Evolutionary conservation across 371 early-diverging fungal genomes (phyloP), one percentile per base, ranked within the genome.

Genomic region (Fennellomyces sp.): DNA sequence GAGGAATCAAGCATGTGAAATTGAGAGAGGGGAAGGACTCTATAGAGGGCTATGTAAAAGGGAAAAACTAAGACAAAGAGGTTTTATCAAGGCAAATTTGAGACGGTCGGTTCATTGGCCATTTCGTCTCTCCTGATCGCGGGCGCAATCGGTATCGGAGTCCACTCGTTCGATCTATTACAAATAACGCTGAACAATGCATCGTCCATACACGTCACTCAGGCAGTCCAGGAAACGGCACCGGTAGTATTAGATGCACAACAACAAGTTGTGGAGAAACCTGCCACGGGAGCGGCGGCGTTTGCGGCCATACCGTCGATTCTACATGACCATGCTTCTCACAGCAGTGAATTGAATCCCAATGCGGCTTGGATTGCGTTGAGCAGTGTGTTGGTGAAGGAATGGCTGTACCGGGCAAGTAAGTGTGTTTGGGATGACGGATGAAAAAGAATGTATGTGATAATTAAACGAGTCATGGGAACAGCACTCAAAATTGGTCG

Each of bases 331-430:
- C 60, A 75, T 57, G 50, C 65, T 12, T 75, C 72, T 53, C 57
- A 71, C 48, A 69, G 69, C 1, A 51, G 41, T 2, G 55, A 62
- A 3, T 66, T 88, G 28, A 83, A 87, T 70, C 84, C 90, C 13
- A 82, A 85, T 60, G 90, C 90, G n/a, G 84, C 88, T 19, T 89
- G 88, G 88, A 83, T 90, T 78, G 90, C 88, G 0, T 70, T 80
- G 19, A 78, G 80, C 6, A 87, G 88, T 52, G 84, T 90, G 5
- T 58, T 78, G 13, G 67, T 87, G 23, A 90, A 90, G 50, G 90
- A 90, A 67, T 79, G 75, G 67, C 55, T 90, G 45, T 90, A 80
- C 64, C 78, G 81, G 65, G 81, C 80, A 27, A 89, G 80, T 76
- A 79, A 57, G 72, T 65, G 1, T n/a, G 15, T 27, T 13, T 13